phyloP scores from a whole-genome alignment of 768 basidiomycete species.

The Suillus bovinus region DNA sequence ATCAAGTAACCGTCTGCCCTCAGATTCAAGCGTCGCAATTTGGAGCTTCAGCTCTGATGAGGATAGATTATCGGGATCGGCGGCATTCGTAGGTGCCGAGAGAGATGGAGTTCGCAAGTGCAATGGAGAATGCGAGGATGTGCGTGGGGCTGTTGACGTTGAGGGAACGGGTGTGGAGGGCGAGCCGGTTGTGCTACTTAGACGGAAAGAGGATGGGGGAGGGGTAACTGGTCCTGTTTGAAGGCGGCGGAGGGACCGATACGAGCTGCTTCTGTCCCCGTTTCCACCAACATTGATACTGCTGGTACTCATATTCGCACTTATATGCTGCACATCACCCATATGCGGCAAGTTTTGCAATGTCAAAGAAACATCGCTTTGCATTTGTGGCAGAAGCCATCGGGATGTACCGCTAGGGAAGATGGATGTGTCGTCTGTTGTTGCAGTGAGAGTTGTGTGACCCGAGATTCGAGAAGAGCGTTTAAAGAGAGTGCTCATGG shows the following conservation, averaged over 20 bases:
- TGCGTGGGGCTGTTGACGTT: slow-evolving; percentile 30
- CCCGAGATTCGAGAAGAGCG: slow-evolving; percentile 42
- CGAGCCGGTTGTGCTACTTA: slow-evolving; percentile 36
- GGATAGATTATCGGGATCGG: slow-evolving; percentile 56
- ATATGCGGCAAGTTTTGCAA: slow-evolving; percentile 42
- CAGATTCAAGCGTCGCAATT: slow-evolving; percentile 68
- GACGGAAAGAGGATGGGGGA: slow-evolving; percentile 59
- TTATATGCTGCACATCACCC: slow-evolving; percentile 29
- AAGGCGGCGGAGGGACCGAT: slow-evolving; percentile 46
- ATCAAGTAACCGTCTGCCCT: slow-evolving; percentile 69
- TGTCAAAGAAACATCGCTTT: slow-evolving; percentile 20
- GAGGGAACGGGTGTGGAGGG: slow-evolving; percentile 35
- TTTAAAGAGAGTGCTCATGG: slow-evolving; percentile 51
- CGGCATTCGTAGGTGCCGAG: slow-evolving; percentile 37
- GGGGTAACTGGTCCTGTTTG: slow-evolving; percentile 22
- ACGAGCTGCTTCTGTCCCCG: slow-evolving; percentile 37
- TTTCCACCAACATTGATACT: background rate
- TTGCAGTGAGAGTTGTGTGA: slow-evolving; percentile 43
- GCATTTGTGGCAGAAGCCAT: slow-evolving; percentile 48
- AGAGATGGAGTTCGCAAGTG: slow-evolving; percentile 37
- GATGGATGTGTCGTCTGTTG: slow-evolving; percentile 27
- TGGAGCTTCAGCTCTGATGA: slow-evolving; percentile 68
- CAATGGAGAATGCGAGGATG: slow-evolving; percentile 31
- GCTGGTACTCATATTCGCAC: background rate
- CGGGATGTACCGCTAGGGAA: slow-evolving; percentile 36